A percentile compares a stretch with the other conserved stretches of the same genome.
Conservation (phyloP, 129 eudicot genomes). For the Kitagawia praeruptora region DNA sequence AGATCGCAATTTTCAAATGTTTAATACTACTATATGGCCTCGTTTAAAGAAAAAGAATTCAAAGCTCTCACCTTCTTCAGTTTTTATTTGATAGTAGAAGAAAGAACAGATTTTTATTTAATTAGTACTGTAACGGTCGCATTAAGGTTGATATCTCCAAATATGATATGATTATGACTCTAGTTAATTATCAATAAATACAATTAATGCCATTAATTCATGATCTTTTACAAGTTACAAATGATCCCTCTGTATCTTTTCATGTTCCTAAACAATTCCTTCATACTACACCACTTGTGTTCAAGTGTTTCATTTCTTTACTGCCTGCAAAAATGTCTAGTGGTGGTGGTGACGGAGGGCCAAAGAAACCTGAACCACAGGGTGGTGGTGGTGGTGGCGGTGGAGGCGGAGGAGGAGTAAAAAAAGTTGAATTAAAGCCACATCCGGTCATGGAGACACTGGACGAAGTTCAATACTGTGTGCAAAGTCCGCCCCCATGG, state of each 20-base stretch:
- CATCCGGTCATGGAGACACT: conserved; percentile 36
- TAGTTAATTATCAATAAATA: not conserved
- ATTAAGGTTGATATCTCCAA: not conserved
- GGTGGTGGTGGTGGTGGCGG: not conserved
- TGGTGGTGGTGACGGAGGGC: not conserved
- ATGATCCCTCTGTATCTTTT: not conserved
- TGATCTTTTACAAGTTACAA: not conserved
- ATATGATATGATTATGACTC: not conserved
- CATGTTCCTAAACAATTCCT: not conserved
- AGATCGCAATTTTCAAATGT: too few relatives aligned
- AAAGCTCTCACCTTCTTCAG: not conserved
- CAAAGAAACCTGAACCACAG: not conserved
- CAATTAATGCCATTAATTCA: not conserved
- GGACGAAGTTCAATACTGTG: conserved; percentile 52
- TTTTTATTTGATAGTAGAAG: not conserved
- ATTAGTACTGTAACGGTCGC: not conserved
- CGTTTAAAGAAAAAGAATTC: too few relatives aligned
- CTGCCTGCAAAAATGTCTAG: not conserved
- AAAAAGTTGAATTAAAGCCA: conserved; percentile 8
- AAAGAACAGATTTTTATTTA: not conserved
- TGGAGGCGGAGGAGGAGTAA: not conserved
- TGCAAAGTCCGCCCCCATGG: conserved; percentile 44
- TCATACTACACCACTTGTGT: not conserved
- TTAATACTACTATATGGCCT: too few relatives aligned
- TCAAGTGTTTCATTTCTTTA: not conserved